Conservation (phyloP, 2,329 filamentous ascomycete species). For the Aspergillus vadensis region DNA sequence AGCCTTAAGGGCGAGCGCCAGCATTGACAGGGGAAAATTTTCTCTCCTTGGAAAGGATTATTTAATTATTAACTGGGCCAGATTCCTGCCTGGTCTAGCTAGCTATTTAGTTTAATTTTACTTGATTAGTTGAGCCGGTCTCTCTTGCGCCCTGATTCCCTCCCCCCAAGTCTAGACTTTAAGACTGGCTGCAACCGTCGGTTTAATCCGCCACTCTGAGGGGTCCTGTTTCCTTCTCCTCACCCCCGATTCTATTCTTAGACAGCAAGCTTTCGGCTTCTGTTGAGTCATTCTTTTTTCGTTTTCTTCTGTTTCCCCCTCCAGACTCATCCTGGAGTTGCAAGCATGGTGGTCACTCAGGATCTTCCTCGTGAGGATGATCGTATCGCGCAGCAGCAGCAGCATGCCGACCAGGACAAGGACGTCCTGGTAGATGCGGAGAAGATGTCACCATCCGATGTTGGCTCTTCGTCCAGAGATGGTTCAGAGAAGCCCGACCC, state of each 20-base stretch:
- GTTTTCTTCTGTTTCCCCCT: background rate
- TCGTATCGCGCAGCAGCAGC: background rate
- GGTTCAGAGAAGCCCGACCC: slow-evolving; percentile 13
- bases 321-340: background rate
- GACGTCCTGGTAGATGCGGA: slow-evolving; percentile 4
- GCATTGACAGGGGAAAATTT: background rate
- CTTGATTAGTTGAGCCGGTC: too few relatives aligned
- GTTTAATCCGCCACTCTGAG: slow-evolving; percentile 7
- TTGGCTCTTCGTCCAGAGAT: slow-evolving; percentile 1
- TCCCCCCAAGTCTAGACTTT: background rate
- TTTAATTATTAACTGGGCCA: too few relatives aligned
- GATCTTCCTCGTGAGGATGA: background rate
- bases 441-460: slow-evolving; percentile 8
- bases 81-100: too few relatives aligned
- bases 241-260: too few relatives aligned
- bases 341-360: background rate
- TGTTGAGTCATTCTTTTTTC: background rate
- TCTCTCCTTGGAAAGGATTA: too few relatives aligned
- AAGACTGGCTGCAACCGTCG: slow-evolving; percentile 5
- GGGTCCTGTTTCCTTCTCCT: background rate
- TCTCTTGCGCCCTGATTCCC: background rate
- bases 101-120: too few relatives aligned
- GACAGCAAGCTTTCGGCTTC: too few relatives aligned
- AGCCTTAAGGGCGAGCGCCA: background rate
- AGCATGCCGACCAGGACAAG: background rate